Evolutionary conservation across 495 filamentous ascomycete species (phyloP).

Genomic region (Daldinia concentrica): DNA sequence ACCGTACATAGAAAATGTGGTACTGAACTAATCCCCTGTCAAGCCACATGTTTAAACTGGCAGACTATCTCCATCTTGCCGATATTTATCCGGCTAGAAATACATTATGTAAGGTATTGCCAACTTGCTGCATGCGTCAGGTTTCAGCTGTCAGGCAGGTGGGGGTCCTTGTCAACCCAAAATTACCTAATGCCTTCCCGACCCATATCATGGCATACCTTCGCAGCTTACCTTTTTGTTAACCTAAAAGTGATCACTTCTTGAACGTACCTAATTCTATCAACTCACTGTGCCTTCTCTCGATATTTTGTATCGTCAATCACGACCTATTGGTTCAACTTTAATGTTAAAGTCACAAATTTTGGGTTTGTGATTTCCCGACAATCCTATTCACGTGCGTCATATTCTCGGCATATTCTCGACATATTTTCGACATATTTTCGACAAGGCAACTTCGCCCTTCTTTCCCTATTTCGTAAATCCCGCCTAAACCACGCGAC

Average conservation of each 20-base stretch:
- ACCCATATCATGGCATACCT: neutral
- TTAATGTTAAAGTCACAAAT: neutral
- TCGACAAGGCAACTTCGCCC: neutral
- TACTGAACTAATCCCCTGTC: slow-evolving; percentile 42
- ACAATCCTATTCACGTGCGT: neutral
- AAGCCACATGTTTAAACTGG: slow-evolving; percentile 26
- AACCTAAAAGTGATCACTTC: neutral
- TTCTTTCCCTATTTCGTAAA: neutral
- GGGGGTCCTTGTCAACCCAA: slow-evolving; percentile 10
- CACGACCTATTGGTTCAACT: neutral
- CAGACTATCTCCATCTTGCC: neutral
- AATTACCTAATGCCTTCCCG: neutral
- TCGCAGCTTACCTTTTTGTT: neutral
- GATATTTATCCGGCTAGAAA: slow-evolving; percentile 9
- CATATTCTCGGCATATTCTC: neutral
- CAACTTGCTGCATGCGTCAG: neutral
- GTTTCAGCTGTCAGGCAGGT: slow-evolving; percentile 1
- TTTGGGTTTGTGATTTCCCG: neutral
- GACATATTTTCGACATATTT: neutral
- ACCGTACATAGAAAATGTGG: slow-evolving; percentile 31
- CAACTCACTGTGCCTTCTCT: slow-evolving; percentile 9
- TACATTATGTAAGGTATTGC: neutral
- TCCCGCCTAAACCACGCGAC: slow-evolving; percentile 8
- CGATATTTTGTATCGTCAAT: slow-evolving; percentile 9
- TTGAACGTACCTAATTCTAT: neutral